A percentile compares a stretch with the other conserved stretches of the same genome.
phyloP scores from a whole-genome alignment of 306 rosid species.

The Citrullus mucosospermus region DNA sequence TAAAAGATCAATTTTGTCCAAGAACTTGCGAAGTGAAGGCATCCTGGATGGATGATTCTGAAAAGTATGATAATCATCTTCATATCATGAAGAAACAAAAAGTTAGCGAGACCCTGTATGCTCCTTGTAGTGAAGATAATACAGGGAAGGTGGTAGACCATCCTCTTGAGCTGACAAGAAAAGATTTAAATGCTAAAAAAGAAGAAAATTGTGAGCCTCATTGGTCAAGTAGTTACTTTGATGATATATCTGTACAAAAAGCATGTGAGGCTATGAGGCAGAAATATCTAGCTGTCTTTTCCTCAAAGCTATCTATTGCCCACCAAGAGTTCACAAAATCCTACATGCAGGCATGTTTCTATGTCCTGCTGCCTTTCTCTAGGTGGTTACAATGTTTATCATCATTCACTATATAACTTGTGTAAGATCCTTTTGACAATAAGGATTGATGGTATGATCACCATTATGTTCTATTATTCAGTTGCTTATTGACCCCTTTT shows the following conservation, averaged over 20 bases:
- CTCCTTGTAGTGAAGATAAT: conserved; percentile 11
- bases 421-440: background rate
- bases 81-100: conserved; percentile 56
- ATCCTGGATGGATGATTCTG: conserved; percentile 24
- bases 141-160: conserved; percentile 22
- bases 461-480: background rate
- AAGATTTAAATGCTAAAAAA: conserved; percentile 15
- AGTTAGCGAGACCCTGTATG: conserved; percentile 23
- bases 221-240: conserved; percentile 17
- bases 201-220: conserved; percentile 18
- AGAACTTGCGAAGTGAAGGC: conserved; percentile 18
- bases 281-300: conserved; percentile 64
- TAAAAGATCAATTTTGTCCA: conserved; percentile 23
- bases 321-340: conserved; percentile 67
- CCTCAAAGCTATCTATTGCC: conserved; percentile 50
- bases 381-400: background rate
- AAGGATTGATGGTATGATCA: background rate
- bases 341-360: conserved; percentile 45
- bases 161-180: conserved; percentile 18
- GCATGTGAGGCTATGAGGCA: conserved; percentile 51
- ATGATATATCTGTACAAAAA: conserved; percentile 27
- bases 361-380: conserved; percentile 3
- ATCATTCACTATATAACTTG: background rate
- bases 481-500: background rate
- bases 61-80: conserved; percentile 27